Percentiles rank a stretch among this genome's conserved stretches.
These are phyloP conservation scores for Cercospora citrullina DNA, from an alignment of 2,329 filamentous ascomycete genomes.

Conservation along the genomic window DNA sequence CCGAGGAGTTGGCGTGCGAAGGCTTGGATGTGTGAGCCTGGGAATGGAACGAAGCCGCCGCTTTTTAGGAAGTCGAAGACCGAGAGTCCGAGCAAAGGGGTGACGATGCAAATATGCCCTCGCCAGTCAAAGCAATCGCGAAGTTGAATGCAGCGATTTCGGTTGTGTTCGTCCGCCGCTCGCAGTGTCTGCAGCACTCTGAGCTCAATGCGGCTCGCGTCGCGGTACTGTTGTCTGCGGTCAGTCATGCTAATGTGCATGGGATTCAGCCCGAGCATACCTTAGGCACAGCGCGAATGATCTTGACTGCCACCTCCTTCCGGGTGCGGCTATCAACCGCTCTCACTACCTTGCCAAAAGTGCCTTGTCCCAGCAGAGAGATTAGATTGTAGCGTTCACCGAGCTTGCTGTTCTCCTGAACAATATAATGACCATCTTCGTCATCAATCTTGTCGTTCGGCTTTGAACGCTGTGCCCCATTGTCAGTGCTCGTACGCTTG, in stretches of 20 bases:
- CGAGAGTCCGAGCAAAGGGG: slow-evolving; percentile 80
- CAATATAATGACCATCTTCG: slow-evolving; percentile 95
- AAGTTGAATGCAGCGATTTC: slow-evolving; percentile 95
- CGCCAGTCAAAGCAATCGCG: slow-evolving; percentile 96
- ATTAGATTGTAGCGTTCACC: slow-evolving; percentile 89
- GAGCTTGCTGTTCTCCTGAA: slow-evolving; percentile 79
- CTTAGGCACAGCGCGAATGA: slow-evolving; percentile 96
- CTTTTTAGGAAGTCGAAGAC: slow-evolving; percentile 98
- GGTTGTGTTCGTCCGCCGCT: slow-evolving; percentile 86
- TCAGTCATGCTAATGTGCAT: background rate
- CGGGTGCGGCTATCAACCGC: slow-evolving; percentile 77
- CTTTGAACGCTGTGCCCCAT: slow-evolving; percentile 32
- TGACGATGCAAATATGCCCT: slow-evolving; percentile 89
- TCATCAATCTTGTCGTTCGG: slow-evolving; percentile 76
- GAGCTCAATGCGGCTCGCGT: slow-evolving; percentile 91
- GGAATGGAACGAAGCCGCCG: slow-evolving; percentile 93
- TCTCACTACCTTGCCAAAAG: slow-evolving; percentile 97
- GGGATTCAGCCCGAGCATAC: slow-evolving; percentile 20
- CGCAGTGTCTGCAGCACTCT: slow-evolving; percentile 88
- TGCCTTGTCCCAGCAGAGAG: slow-evolving; percentile 90
- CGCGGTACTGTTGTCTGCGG: slow-evolving; percentile 63
- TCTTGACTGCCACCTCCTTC: slow-evolving; percentile 89
- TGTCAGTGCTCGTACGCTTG: slow-evolving; percentile 22
- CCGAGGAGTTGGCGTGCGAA: slow-evolving; percentile 95
- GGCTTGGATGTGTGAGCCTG: slow-evolving; percentile 96